Conservation (phyloP, 208 protist species). For the Leishmania lainsoni region DNA sequence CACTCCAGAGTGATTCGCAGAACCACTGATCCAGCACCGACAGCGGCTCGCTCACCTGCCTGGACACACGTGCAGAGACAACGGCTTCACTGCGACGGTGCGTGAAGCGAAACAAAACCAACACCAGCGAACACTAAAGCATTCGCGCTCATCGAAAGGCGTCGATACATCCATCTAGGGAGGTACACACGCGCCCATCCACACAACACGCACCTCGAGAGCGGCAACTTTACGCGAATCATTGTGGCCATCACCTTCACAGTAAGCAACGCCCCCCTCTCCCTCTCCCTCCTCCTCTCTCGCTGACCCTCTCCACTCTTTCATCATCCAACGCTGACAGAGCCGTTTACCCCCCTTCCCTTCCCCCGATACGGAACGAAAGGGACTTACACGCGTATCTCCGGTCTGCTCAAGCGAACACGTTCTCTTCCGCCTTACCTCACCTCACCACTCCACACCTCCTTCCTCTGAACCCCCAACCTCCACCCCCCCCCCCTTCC, state of each 20-base stretch:
- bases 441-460: background rate
- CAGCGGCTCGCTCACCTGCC: background rate
- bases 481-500: background rate
- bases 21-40: background rate
- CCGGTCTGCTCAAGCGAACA: background rate
- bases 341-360: background rate
- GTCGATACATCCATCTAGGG: background rate
- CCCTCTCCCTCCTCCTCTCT: background rate
- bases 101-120: background rate
- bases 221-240: background rate
- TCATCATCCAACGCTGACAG: background rate
- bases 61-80: background rate
- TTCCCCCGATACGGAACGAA: background rate
- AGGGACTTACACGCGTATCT: background rate
- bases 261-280: background rate
- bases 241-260: background rate
- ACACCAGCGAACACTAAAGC: background rate
- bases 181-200: background rate
- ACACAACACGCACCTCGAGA: slow-evolving; percentile 1
- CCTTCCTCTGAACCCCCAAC: background rate
- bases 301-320: background rate
- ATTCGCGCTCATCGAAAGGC: background rate
- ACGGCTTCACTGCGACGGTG: background rate
- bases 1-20: background rate
- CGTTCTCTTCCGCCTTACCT: background rate